These are phyloP conservation scores for Boletus rubroflammeus DNA, from an alignment of 768 basidiomycete species.

Conservation along the genomic window DNA sequence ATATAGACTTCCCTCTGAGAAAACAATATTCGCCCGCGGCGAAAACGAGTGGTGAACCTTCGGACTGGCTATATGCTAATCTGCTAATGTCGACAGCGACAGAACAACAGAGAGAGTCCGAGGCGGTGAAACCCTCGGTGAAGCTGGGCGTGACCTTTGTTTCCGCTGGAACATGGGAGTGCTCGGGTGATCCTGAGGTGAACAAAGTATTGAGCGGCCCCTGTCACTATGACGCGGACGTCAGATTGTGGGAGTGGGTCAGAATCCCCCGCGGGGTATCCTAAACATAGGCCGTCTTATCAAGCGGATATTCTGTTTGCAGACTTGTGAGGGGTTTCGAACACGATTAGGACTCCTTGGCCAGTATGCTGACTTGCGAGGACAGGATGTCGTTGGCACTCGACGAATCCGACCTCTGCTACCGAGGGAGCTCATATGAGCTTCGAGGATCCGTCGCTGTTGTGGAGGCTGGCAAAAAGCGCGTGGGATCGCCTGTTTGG, in stretches of 20 bases:
- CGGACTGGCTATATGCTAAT: not conserved
- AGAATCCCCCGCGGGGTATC: not conserved
- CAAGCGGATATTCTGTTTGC: not conserved
- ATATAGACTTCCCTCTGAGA: not conserved
- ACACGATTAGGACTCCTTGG: not conserved
- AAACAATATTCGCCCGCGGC: not conserved
- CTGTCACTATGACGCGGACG: not conserved
- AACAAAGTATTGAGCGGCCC: slow-evolving; percentile 1
- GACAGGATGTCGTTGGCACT: not conserved
- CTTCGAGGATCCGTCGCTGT: not conserved
- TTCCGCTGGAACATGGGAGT: slow-evolving; percentile 1
- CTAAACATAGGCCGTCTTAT: slow-evolving; percentile 8
- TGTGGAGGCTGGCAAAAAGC: not conserved
- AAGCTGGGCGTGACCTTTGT: not conserved
- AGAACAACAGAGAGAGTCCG: not conserved
- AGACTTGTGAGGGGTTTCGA: not conserved
- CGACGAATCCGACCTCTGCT: not conserved
- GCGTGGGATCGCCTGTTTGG: not conserved
- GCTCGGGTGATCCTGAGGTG: not conserved
- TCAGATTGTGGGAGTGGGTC: not conserved
- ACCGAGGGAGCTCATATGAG: not conserved
- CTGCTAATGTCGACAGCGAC: not conserved
- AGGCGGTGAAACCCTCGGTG: not conserved
- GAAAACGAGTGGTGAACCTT: not conserved
- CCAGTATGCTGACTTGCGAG: not conserved